Evolutionary conservation across 192 early-diverging fungal genomes (phyloP).

Genomic region (Linnemannia hyalina): DNA sequence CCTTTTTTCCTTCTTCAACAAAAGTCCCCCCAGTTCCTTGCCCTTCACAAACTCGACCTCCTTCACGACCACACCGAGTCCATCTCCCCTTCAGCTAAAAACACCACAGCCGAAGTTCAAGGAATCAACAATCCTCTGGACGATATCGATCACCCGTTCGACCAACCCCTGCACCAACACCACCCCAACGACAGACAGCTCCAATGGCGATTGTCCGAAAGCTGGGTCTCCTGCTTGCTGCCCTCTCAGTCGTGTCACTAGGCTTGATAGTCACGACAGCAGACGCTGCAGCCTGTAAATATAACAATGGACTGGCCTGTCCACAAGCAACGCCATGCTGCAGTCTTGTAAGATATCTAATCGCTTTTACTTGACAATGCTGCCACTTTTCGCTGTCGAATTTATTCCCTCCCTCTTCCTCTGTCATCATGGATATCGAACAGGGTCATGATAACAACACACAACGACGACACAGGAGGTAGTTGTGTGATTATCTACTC

Average conservation of each 20-base stretch:
- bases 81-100: conserved; percentile 13
- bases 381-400: not conserved
- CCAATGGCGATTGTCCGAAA: conserved; percentile 48
- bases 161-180: not conserved
- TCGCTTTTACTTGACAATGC: too few relatives aligned
- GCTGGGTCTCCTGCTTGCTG: conserved; percentile 44
- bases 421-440: not conserved
- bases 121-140: not conserved
- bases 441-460: too few relatives aligned
- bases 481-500: not conserved
- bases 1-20: conserved; percentile 22
- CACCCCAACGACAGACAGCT: conserved; percentile 2
- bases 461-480: not conserved
- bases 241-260: conserved; percentile 36
- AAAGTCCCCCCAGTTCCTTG: conserved; percentile 33
- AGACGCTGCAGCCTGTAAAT: conserved; percentile 43
- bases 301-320: conserved; percentile 36
- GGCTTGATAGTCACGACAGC: conserved; percentile 2
- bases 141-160: conserved; percentile 5
- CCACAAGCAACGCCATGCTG: conserved; percentile 47
- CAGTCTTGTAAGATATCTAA: conserved; percentile 32
- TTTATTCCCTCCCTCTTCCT: not conserved
- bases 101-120: not conserved
- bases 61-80: conserved; percentile 19
- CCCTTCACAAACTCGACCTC: conserved; percentile 19